Base-by-base conservation (phyloP, 78 protist genomes). In the Creolimax fragrantissima region DNA sequence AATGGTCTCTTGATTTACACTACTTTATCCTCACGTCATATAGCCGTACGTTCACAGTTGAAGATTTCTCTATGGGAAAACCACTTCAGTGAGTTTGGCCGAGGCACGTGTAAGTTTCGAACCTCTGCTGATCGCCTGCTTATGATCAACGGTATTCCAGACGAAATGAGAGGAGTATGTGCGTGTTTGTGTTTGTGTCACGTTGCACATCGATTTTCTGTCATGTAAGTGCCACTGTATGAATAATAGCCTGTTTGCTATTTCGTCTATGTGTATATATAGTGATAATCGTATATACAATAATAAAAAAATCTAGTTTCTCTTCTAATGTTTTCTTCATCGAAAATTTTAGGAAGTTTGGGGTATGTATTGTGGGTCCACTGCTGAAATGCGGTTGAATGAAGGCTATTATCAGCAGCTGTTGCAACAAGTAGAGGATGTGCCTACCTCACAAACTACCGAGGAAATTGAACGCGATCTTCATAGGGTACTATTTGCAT, bases 401-500 rank as follows among this genome's bases (percentile, higher is more conserved):
- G 5, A 6, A 6, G 86, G 86, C 86, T 83, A 83, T 41, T 83
- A 83, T 41, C 86, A 24, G 5, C 7, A 35, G 7, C 86, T 83
- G 7, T 24, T 58, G 39, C 11, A 58, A 58, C 74, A 58, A 58
- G 74, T 58, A 17, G 24, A 58, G 24, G 86, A 39, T 6, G 86
- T 41, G 37, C 86, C 7, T 6, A 5, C 86, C 41, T 83, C 86
- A 17, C 86, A 83, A 41, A 83, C 42, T 24, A 83, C 7, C 35
- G 86, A 83, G 86, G 86, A 83, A 11, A 83, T 83, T 35, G 86
- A 83, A 24, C 7, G 86, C 42, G 86, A 83, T 41, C 86, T 83
- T 0, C 35, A 83, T 11, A 6, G 86, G 86, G 86, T 83, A 24
- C 24, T 58, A 17, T 58, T 11, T 58, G 74, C 17, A 11, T 58